A percentile compares a stretch with the other conserved stretches of the same genome.
Evolutionary conservation across 305 asterid species (phyloP).

Genomic region (Fraxinus sp.): DNA sequence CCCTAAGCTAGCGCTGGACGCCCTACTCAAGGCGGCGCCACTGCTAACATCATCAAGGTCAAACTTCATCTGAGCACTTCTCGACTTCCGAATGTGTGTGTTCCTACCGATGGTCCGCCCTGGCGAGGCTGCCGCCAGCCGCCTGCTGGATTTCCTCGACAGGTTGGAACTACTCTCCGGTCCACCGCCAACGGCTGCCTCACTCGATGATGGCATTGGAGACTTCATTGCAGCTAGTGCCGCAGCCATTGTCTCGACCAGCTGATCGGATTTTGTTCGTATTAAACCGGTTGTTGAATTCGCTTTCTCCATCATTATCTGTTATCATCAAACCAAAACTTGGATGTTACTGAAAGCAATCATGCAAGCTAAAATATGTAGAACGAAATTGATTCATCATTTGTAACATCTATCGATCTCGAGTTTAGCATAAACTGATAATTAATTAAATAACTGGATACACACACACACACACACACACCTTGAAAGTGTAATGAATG

Average conservation of each 20-base stretch:
- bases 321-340: neutral
- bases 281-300: slow-evolving; percentile 40
- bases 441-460: too few species aligned
- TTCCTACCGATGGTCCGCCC: slow-evolving; percentile 57
- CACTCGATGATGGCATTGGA: slow-evolving; percentile 35
- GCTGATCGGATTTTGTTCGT: slow-evolving; percentile 85
- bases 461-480: neutral
- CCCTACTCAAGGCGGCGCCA: slow-evolving; percentile 93
- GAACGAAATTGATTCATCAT: neutral
- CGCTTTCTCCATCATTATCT: slow-evolving; percentile 41
- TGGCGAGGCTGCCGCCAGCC: slow-evolving; percentile 56
- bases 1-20: slow-evolving; percentile 94
- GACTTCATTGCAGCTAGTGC: slow-evolving; percentile 63
- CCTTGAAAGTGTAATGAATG: neutral
- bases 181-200: slow-evolving; percentile 28
- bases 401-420: neutral
- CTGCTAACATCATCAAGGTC: slow-evolving; percentile 79
- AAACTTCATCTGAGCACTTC: slow-evolving; percentile 84
- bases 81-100: slow-evolving; percentile 79
- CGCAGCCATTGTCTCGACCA: slow-evolving; percentile 69
- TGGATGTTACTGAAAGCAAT: neutral
- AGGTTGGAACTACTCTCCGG: slow-evolving; percentile 44
- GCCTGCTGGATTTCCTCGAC: slow-evolving; percentile 67
- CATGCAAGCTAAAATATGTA: neutral
- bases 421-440: neutral